These are phyloP conservation scores for Saccharomyces hybrid DNA, from an alignment of 1,139 yeast genomes.

Conservation along the genomic window DNA sequence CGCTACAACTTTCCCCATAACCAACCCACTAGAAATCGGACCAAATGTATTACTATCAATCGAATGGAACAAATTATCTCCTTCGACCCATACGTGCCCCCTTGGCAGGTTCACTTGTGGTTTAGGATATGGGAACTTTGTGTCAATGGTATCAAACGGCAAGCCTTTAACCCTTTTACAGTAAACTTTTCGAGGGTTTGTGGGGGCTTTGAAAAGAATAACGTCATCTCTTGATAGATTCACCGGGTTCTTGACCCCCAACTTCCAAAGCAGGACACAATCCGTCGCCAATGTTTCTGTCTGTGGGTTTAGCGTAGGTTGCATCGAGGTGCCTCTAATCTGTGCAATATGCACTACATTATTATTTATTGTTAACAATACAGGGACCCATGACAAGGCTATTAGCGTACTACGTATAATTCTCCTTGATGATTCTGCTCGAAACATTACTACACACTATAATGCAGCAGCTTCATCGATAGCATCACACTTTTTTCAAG, in stretches of 20 bases:
- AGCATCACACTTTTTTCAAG: background rate
- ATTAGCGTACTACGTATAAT: background rate
- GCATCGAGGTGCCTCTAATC: conserved; percentile 81
- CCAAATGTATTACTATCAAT: conserved; percentile 81
- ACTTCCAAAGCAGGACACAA: conserved; percentile 65
- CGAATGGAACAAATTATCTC: conserved; percentile 75
- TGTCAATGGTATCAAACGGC: conserved; percentile 58
- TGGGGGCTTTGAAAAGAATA: conserved; percentile 69
- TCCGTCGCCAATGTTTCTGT: conserved; percentile 40
- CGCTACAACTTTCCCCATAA: conserved; percentile 60
- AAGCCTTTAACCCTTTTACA: conserved; percentile 73
- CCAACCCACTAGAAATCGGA: conserved; percentile 71
- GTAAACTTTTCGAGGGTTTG: conserved; percentile 61
- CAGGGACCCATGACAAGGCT: conserved; percentile 63
- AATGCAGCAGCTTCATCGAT: background rate
- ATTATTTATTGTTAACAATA: conserved; percentile 57
- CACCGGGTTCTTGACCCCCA: conserved; percentile 42
- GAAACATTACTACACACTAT: background rate
- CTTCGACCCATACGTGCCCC: conserved; percentile 90
- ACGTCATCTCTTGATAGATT: conserved; percentile 60
- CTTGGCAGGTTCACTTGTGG: conserved; percentile 56
- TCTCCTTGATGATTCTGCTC: background rate
- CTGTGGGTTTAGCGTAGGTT: conserved; percentile 80
- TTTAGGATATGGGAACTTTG: conserved; percentile 62
- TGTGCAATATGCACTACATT: conserved; percentile 68